These are phyloP conservation scores for Irpex sp. DNA, from an alignment of 1,284 basidiomycete genomes.

Conservation along the genomic window DNA sequence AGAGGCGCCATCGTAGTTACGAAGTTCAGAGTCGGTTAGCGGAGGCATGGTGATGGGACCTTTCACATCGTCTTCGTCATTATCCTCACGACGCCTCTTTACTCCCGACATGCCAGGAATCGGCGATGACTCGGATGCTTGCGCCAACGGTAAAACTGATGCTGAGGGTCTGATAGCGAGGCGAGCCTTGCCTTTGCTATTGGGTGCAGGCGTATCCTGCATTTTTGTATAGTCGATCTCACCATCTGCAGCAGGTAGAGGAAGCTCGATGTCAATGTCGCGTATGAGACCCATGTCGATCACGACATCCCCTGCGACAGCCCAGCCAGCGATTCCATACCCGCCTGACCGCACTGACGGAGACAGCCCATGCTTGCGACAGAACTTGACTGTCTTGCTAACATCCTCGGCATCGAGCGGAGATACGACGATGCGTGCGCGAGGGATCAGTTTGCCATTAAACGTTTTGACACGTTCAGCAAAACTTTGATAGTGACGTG, in stretches of 20 bases:
- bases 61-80: slow-evolving; percentile 21
- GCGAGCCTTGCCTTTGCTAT: slow-evolving; percentile 42
- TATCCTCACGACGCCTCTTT: slow-evolving; percentile 54
- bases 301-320: slow-evolving; percentile 80
- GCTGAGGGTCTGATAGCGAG: slow-evolving; percentile 2
- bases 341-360: slow-evolving; percentile 87
- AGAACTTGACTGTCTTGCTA: slow-evolving; percentile 69
- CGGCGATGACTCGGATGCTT: too few species aligned
- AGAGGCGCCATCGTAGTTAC: slow-evolving; percentile 53
- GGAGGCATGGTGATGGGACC: not conserved
- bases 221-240: slow-evolving; percentile 56
- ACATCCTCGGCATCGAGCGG: slow-evolving; percentile 74
- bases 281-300: slow-evolving; percentile 71
- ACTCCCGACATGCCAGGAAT: slow-evolving; percentile 2
- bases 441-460: slow-evolving; percentile 70
- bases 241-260: slow-evolving; percentile 29
- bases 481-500: slow-evolving; percentile 43
- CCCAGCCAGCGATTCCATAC: slow-evolving; percentile 86
- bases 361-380: slow-evolving; percentile 61
- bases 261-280: slow-evolving; percentile 64
- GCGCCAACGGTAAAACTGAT: not conserved
- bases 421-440: slow-evolving; percentile 58
- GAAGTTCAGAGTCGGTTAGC: slow-evolving; percentile 18
- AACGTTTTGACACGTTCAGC: slow-evolving; percentile 61
- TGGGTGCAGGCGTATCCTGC: slow-evolving; percentile 43